Base-by-base conservation (phyloP, 106 monocot species). In the Dendrobium officinale region DNA sequence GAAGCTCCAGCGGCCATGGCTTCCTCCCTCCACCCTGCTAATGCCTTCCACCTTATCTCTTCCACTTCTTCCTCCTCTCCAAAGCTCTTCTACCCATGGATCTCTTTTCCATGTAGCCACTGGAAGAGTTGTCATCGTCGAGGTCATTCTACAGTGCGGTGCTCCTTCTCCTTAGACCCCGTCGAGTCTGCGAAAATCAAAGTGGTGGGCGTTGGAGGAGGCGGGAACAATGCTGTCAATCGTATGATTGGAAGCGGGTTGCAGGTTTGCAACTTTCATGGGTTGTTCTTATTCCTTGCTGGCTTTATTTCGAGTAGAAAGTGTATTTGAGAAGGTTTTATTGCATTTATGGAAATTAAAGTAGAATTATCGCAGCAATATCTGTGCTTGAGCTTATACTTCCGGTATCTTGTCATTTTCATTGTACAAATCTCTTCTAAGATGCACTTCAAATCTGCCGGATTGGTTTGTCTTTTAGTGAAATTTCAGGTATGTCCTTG, bases 221-320 rank as follows among this genome's bases (percentile, higher is more conserved):
- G 96, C 70, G 96, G 96, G 41, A 96, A 96, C 87, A 96, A 96
- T 81, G 96, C 96, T 1, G 92, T 96, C 80, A 96, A 96, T 72
- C 93, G 96, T 68, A 96, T 96, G 96, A 96, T 96, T 42, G 92
- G 92, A 37, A 96, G 93, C 79, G 96, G 96, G 4, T 79, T 96
- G 79, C 92, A 94, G 92, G 96, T 96, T 80, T 31, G 20, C 4
- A 10, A 10, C 2, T 16, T 72, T 74, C 15, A 7, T 44, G 74
- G 44, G 40, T 43, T 74, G 42, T 74, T 74, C 43, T 74, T 19
- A 0, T 37, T 70, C 1, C 37, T 70, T 70, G 29, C 70, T 70
- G 31, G 37, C 10, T 70, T 70, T 37, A 9, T 37, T 70, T 37
- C 4, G 70, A 29, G 29, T 29, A 26, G 10, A 37, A 70, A 13